Evolutionary conservation across 768 basidiomycete species (phyloP), one percentile per base, ranked within the genome.

Genomic region (Baorangia bicolor): DNA sequence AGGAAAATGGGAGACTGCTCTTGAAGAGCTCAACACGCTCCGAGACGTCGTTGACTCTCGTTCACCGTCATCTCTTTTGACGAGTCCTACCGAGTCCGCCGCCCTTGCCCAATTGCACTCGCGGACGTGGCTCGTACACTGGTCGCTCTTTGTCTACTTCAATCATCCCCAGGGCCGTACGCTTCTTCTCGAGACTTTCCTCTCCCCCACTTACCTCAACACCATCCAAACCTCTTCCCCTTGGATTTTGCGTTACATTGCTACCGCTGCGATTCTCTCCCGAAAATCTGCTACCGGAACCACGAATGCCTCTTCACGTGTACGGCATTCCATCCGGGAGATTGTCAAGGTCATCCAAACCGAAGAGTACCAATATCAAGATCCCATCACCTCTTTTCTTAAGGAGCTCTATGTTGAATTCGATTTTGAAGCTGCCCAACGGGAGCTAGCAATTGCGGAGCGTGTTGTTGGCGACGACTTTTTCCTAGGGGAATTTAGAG

Each of bases 71-170:
- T 75, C 81, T 4, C 70, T 81, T 27, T 70, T 81, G 54, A 68
- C 77, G 31, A 75, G 64, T 49, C 61, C 79, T 10, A 63, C 80
- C 21, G 76, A 86, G 45, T 82, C 87, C 37, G 87, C 88, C n/a
- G 86, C 89, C 0, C 81, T 95, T 28, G 81, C 84, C 35, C 93
- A 97, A 67, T 81, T 99, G 30, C 94, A 98, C 73, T 92, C 94
- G 3, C 85, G 97, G 55, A 92, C 94, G 20, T 98, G 96, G 94
- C 83, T 96, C 57, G 85, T 92, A 8, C 97, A 98, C 75, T 99
- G 96, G 97, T 92, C 90, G 2, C 85, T 99, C 46, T 98, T 98
- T 72, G 94, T 98, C 53, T 98, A 96, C 77, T 99, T 94, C 79
- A 98, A 97, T 77, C 92, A 98, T 74, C 86, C 87, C 0, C 85